These are phyloP conservation scores for Xylaria multiplex DNA, from an alignment of 2,329 filamentous ascomycete species.

Conservation along the genomic window DNA sequence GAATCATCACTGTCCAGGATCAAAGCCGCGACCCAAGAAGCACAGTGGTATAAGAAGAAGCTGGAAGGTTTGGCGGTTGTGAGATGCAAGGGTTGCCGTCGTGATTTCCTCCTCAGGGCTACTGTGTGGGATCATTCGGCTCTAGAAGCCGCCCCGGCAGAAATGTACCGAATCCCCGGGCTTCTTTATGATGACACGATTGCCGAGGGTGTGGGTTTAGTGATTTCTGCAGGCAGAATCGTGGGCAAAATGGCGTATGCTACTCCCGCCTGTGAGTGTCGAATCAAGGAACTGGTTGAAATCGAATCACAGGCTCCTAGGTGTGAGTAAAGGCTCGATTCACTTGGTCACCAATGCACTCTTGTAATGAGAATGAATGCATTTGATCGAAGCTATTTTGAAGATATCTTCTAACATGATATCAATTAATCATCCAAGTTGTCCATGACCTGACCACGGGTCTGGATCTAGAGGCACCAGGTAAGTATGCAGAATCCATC, in stretches of 20 bases:
- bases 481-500: too few relatives aligned
- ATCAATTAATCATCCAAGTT: neutral
- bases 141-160: slow-evolving; percentile 1
- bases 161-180: slow-evolving; percentile 28
- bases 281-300: slow-evolving; percentile 23
- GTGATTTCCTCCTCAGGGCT: slow-evolving; percentile 22
- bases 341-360: neutral
- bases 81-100: slow-evolving; percentile 26
- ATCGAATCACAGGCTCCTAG: slow-evolving; percentile 19
- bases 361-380: neutral
- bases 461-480: neutral
- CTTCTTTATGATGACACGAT: slow-evolving; percentile 30
- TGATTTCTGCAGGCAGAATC: slow-evolving; percentile 25
- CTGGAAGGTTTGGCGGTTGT: slow-evolving; percentile 23
- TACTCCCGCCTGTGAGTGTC: slow-evolving; percentile 27
- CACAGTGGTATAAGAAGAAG: slow-evolving; percentile 30
- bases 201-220: slow-evolving; percentile 21
- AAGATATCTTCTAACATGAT: neutral
- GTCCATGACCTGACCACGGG: neutral
- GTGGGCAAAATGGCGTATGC: slow-evolving; percentile 31
- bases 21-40: slow-evolving; percentile 28
- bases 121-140: slow-evolving; percentile 25
- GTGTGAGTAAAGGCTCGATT: neutral
- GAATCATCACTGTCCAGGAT: slow-evolving; percentile 29
- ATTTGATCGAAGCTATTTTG: neutral